phyloP scores from a whole-genome alignment of 139 green algal genomes.

The Dunaliella primolecta region DNA sequence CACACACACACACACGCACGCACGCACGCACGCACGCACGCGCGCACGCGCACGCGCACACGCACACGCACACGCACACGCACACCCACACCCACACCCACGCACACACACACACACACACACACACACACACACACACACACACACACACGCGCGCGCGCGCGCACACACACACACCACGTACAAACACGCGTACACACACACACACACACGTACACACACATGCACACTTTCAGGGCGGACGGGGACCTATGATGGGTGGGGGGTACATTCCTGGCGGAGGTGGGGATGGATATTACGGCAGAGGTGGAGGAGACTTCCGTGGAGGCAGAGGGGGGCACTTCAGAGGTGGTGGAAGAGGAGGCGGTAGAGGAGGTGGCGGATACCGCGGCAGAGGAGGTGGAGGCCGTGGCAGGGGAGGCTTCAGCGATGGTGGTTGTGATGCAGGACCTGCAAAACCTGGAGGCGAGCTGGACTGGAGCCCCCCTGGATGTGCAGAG shows the following conservation, averaged over 20 bases:
- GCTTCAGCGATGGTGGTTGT: not conserved
- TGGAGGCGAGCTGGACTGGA: conserved; percentile 22
- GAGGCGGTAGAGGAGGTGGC: not conserved
- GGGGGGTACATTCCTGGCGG: not conserved
- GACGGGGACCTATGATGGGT: not conserved
- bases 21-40: not conserved
- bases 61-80: not conserved
- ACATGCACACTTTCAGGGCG: not conserved
- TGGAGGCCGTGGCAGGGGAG: not conserved
- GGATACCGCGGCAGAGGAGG: not conserved
- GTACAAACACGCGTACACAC: not conserved
- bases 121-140: not conserved
- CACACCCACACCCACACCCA: not conserved
- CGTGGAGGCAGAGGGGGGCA: no score
- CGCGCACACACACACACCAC: not conserved
- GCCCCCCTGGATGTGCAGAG: conserved; percentile 17
- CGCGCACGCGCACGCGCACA: not conserved
- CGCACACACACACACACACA: no score
- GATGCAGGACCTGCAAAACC: not conserved
- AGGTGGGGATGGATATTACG: no score
- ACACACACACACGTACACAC: not conserved
- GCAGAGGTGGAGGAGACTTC: no score
- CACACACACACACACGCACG: not conserved
- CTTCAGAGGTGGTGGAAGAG: not conserved
- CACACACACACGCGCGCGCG: not conserved